Conservation (phyloP, 208 protist species). For the Wallacemonas collosoma region DNA sequence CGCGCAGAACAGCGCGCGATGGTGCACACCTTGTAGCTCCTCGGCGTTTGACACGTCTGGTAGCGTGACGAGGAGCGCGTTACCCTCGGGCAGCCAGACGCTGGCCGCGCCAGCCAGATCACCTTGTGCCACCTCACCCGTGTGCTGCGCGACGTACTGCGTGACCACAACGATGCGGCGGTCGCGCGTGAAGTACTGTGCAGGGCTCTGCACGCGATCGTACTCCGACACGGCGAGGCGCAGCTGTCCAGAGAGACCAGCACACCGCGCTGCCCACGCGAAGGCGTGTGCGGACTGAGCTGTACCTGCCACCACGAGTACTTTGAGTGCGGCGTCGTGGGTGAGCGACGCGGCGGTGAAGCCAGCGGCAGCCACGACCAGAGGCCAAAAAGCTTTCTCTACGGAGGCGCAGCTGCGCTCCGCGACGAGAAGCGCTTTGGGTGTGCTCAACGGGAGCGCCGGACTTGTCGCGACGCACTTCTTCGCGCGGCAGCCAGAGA, state of each 20-base stretch:
- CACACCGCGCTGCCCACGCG: constrained; percentile 74
- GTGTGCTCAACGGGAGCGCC: constrained; percentile 30
- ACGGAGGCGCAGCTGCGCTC: not conserved
- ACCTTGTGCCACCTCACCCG: constrained; percentile 24
- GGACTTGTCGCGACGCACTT: constrained; percentile 33
- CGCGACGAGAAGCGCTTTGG: constrained; percentile 35
- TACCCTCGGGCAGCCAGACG: constrained; percentile 38
- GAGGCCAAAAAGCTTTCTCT: constrained; percentile 48
- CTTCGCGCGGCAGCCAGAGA: constrained; percentile 15
- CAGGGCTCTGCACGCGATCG: constrained; percentile 16
- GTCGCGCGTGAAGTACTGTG: constrained; percentile 37
- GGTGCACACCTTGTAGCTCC: constrained; percentile 72
- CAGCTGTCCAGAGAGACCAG: constrained; percentile 44
- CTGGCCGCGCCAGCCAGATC: constrained; percentile 25
- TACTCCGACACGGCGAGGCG: constrained; percentile 38
- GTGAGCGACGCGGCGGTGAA: constrained; percentile 17
- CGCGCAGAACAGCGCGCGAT: constrained; percentile 73
- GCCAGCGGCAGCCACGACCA: constrained; percentile 41
- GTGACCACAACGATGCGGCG: constrained; percentile 61
- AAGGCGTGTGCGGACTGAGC: constrained; percentile 73
- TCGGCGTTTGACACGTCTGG: constrained; percentile 64
- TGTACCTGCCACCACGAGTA: constrained; percentile 60
- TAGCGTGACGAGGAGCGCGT: constrained; percentile 68
- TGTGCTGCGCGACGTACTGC: constrained; percentile 37
- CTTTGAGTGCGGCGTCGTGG: constrained; percentile 21